A percentile compares a stretch with the other conserved stretches of the same genome.
These are phyloP conservation scores for Lyophyllum shimeji DNA, from an alignment of 768 basidiomycete genomes.

Conservation along the genomic window DNA sequence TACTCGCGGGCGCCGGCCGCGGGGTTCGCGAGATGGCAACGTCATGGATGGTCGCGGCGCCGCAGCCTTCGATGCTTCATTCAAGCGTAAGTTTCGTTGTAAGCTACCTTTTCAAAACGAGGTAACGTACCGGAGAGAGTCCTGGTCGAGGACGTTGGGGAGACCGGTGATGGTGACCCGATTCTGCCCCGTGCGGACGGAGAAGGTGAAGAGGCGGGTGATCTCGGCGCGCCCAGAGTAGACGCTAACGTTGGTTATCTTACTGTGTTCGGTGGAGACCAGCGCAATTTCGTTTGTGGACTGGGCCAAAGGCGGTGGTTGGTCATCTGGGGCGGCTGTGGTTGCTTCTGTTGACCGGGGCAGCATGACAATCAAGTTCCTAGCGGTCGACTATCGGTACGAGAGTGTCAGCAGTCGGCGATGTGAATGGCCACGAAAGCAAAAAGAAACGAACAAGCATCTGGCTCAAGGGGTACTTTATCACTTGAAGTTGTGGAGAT, in stretches of 20 bases:
- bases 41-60: slow-evolving; percentile 34
- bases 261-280: slow-evolving; percentile 25
- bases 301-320: not conserved
- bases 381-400: too few relatives aligned
- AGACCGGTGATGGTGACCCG: slow-evolving; percentile 31
- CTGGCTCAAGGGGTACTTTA: too few relatives aligned
- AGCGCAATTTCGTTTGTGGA: slow-evolving; percentile 20
- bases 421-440: too few relatives aligned
- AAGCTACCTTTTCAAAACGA: not conserved
- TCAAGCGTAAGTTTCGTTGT: not conserved
- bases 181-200: slow-evolving; percentile 31
- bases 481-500: too few relatives aligned
- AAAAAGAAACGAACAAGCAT: too few relatives aligned
- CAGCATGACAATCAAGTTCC: too few relatives aligned
- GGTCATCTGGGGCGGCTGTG: not conserved
- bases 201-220: slow-evolving; percentile 29
- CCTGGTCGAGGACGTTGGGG: slow-evolving; percentile 27
- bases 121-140: slow-evolving; percentile 29
- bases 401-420: too few relatives aligned
- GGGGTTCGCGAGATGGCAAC: slow-evolving; percentile 18
- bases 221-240: slow-evolving; percentile 37
- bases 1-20: slow-evolving; percentile 2
- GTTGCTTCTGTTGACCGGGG: too few relatives aligned
- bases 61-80: slow-evolving; percentile 34
- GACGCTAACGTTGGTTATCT: slow-evolving; percentile 32